Evolutionary conservation across 176 grass and related monocot genomes (phyloP), one percentile per base, ranked within the genome.

Genomic region (Metroxylon sagu): DNA sequence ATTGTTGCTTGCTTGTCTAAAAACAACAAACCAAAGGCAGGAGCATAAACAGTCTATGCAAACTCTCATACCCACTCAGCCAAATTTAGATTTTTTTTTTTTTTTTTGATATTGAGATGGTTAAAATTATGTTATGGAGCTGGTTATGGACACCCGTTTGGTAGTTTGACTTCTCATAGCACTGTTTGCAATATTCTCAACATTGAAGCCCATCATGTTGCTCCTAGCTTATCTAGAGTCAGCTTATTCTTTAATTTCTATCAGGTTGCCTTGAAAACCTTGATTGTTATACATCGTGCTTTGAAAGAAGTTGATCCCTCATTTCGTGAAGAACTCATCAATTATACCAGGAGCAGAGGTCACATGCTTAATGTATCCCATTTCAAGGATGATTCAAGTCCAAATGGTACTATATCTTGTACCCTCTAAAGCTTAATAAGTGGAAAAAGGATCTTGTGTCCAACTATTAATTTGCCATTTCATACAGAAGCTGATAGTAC

Each of bases 351-450:
- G 19, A 51, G 35, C 35, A 60, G 68, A 59, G 30, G 68, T 31
- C 19, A 4, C 50, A 70, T 70, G 68, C 39, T 70, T 55, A 70
- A 70, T 59, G 58, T 70, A 18, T 70, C 68, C 15, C 68, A 70
- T 59, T 70, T 70, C 68, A 70, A 50, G 23, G 68, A 70, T 70
- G 68, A 59, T 59, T 70, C 68, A 48, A 70, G 55, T 50, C 55
- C 68, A 50, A 50, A 14, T 49, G 68, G 68, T 70, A 70, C 25
- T 52, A 23, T 12, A 17, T 16, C 48, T 65, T 26, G 35, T 65
- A 3, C 31, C 17, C 43, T 52, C 5, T 48, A 43, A 3, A 12
- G 2, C 10, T 43, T 43, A 10, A 43, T 12, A 43, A 12, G 8
- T 43, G 10, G 7, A 43, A 35, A 35, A 35, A 43, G 35, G 35